phyloP scores from a whole-genome alignment of 2,329 filamentous ascomycete genomes.

The Eutypella sp. region DNA sequence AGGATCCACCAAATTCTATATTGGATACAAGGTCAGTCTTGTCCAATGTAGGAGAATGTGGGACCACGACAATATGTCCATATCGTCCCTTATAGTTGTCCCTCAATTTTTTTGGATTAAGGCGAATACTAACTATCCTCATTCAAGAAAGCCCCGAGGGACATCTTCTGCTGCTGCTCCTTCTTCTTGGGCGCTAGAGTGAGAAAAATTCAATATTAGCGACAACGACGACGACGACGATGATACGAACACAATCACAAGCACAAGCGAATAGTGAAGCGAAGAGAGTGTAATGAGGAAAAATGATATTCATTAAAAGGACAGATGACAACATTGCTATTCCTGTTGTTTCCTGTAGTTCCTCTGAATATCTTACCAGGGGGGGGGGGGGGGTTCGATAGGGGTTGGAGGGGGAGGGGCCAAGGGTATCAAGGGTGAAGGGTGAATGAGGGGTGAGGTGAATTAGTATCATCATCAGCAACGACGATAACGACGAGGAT shows the following conservation, averaged over 20 bases:
- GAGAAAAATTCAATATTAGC: slow-evolving; percentile 42
- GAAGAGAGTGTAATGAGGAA: neutral
- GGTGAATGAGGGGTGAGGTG: too few relatives aligned
- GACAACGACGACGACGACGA: slow-evolving; percentile 5
- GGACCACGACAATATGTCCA: too few relatives aligned
- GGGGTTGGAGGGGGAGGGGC: too few relatives aligned
- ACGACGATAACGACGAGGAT: too few relatives aligned
- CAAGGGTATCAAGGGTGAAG: too few relatives aligned
- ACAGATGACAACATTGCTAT: too few relatives aligned
- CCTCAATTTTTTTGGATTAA: too few relatives aligned
- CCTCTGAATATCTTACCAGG: neutral
- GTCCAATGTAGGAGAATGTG: too few relatives aligned
- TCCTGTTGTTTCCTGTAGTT: neutral
- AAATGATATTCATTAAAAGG: neutral
- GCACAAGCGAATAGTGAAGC: too few relatives aligned
- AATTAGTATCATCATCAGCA: too few relatives aligned
- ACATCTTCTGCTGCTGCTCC: slow-evolving; percentile 87
- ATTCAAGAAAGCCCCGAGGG: slow-evolving; percentile 90
- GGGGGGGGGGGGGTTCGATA: slow-evolving; percentile 14
- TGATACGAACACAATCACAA: too few relatives aligned
- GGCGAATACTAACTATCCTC: slow-evolving; percentile 75
- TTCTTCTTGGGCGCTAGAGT: slow-evolving; percentile 84
- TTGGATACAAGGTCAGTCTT: slow-evolving; percentile 20
- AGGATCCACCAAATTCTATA: slow-evolving; percentile 66
- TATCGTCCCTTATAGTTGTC: too few relatives aligned